Evolutionary conservation across 768 basidiomycete species (phyloP).

Genomic region (Thelephora ganbajun): DNA sequence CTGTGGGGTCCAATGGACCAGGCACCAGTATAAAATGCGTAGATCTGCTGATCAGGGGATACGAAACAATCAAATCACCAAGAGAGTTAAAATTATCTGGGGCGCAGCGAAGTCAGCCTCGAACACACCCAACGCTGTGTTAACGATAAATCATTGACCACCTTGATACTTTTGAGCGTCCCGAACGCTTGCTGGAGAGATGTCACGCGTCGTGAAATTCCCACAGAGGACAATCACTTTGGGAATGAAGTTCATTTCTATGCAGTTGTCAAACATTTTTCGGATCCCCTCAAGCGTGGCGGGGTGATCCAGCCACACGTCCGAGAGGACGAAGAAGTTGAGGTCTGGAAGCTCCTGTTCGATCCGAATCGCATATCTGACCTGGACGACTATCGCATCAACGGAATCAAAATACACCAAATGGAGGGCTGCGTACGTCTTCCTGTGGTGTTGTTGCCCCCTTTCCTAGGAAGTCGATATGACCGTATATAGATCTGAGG

Average conservation of each 20-base stretch:
- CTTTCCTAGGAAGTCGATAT: constrained; percentile 93
- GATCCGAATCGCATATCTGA: constrained; percentile 46
- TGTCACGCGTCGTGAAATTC: constrained; percentile 80
- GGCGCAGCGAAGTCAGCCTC: background rate
- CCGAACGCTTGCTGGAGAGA: constrained; percentile 62
- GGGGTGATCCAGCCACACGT: constrained; percentile 90
- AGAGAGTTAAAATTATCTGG: constrained; percentile 79
- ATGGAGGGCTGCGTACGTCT: constrained; percentile 44
- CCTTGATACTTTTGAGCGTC: constrained; percentile 83
- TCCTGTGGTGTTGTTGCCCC: constrained; percentile 83
- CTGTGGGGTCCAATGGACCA: constrained; percentile 80
- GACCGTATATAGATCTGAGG: constrained; percentile 80
- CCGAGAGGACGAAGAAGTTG: constrained; percentile 87
- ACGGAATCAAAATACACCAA: background rate
- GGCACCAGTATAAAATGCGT: constrained; percentile 94
- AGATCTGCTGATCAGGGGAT: constrained; percentile 57
- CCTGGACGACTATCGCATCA: constrained; percentile 16
- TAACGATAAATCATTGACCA: constrained; percentile 12
- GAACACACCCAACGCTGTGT: too few relatives aligned
- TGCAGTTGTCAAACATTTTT: constrained; percentile 81
- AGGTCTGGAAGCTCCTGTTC: constrained; percentile 60
- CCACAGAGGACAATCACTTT: constrained; percentile 87
- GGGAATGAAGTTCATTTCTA: constrained; percentile 78
- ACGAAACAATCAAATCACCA: constrained; percentile 72
- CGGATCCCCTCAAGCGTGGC: constrained; percentile 67